phyloP scores from a whole-genome alignment of 2,329 filamentous ascomycete species.

The Alternaria sp. region DNA sequence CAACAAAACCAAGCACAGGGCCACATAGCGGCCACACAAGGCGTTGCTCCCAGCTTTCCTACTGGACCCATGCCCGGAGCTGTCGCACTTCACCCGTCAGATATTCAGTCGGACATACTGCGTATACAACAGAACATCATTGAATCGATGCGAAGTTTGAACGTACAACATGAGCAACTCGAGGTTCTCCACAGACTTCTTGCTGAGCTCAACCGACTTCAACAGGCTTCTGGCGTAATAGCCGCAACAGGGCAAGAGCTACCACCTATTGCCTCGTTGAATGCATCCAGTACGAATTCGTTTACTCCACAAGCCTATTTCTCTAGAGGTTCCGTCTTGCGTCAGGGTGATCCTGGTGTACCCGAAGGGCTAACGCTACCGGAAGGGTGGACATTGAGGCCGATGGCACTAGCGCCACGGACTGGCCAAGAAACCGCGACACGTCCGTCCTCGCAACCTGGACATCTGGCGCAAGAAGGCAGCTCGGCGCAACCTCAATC shows the following conservation, averaged over 20 bases:
- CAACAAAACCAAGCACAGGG: conserved; percentile 27
- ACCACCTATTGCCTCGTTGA: conserved; percentile 36
- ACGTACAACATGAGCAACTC: conserved; percentile 46
- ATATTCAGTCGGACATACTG: conserved; percentile 49
- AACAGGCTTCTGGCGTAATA: conserved; percentile 40
- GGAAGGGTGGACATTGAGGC: conserved; percentile 49
- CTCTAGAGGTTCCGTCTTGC: conserved; percentile 41
- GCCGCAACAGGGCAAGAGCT: conserved; percentile 36
- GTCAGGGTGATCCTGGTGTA: conserved; percentile 47
- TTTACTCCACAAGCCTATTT: conserved; percentile 46
- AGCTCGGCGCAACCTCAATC: not conserved
- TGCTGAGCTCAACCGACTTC: conserved; percentile 43
- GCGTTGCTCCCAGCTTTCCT: conserved; percentile 16
- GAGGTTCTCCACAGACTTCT: conserved; percentile 45
- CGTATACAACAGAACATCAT: conserved; percentile 51
- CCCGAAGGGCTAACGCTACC: conserved; percentile 49
- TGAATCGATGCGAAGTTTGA: conserved; percentile 46
- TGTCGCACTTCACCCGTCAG: conserved; percentile 40
- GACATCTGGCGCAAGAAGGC: conserved; percentile 12
- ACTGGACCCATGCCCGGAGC: conserved; percentile 29
- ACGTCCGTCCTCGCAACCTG: conserved; percentile 13
- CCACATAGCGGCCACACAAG: conserved; percentile 20
- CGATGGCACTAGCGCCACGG: conserved; percentile 40
- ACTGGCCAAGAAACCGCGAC: conserved; percentile 20
- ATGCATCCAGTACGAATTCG: conserved; percentile 26